These are phyloP conservation scores for Ceratocystis lukuohia DNA, from an alignment of 2,329 filamentous ascomycete species.

Conservation along the genomic window DNA sequence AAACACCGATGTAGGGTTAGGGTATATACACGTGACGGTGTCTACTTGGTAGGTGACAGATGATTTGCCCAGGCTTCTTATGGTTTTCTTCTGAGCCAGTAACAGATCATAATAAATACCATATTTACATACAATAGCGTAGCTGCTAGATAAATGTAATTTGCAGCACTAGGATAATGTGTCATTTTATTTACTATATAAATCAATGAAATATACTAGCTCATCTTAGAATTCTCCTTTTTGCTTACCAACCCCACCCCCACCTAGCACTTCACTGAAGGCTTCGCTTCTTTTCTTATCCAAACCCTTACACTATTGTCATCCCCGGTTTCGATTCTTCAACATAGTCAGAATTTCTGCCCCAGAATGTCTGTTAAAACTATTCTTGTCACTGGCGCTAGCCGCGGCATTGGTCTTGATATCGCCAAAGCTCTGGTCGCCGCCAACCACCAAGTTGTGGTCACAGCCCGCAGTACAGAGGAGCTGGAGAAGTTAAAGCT, in stretches of 20 bases:
- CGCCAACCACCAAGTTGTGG: slow-evolving; percentile 43
- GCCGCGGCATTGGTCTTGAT: slow-evolving; percentile 48
- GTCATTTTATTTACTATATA: no score
- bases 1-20: no score
- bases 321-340: background rate
- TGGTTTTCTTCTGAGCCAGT: no score
- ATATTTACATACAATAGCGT: no score
- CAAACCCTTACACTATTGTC: background rate
- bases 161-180: no score
- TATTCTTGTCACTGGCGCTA: slow-evolving; percentile 55
- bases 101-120: no score
- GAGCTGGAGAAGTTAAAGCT: slow-evolving; percentile 38
- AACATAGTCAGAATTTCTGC: background rate
- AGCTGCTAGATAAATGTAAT: no score
- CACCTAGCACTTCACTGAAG: background rate
- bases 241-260: background rate
- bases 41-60: no score
- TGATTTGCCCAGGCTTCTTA: no score
- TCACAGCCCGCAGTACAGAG: slow-evolving; percentile 41
- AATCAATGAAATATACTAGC: background rate
- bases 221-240: background rate
- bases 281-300: background rate
- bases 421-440: slow-evolving; percentile 39
- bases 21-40: no score
- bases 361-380: slow-evolving; percentile 50